Percentiles rank a stretch among this genome's conserved stretches.
phyloP scores from a whole-genome alignment of 345 rosid species.

The Salix arbutifolia region DNA sequence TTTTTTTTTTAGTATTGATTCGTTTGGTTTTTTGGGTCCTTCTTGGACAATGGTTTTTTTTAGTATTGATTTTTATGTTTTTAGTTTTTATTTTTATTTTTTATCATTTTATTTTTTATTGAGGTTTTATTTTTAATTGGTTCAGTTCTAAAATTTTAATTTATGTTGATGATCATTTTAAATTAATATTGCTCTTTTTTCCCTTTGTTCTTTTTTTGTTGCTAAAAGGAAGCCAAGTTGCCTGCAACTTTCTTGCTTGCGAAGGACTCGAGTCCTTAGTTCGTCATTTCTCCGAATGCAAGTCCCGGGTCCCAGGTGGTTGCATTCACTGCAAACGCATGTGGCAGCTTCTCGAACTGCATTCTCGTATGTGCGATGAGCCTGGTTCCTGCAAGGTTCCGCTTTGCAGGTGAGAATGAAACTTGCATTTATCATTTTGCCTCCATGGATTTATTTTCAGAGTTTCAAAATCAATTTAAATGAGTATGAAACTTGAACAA shows the following conservation, averaged over 20 bases:
- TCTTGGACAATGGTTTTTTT: too few relatives aligned
- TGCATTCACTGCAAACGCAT: slow-evolving; percentile 74
- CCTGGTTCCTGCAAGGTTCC: slow-evolving; percentile 81
- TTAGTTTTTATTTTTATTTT: too few relatives aligned
- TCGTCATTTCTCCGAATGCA: slow-evolving; percentile 74
- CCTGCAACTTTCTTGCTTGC: slow-evolving; percentile 70
- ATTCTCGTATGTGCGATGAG: slow-evolving; percentile 67
- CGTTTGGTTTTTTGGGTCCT: too few relatives aligned
- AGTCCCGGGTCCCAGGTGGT: slow-evolving; percentile 61
- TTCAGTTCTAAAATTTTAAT: too few relatives aligned
- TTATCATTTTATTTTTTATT: too few relatives aligned
- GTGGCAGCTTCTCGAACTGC: slow-evolving; percentile 94
- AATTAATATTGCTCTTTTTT: too few relatives aligned
- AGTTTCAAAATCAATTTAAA: not conserved
- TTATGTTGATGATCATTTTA: too few relatives aligned
- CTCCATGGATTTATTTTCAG: not conserved
- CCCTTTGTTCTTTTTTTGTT: too few relatives aligned
- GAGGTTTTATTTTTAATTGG: too few relatives aligned
- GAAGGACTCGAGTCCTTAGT: slow-evolving; percentile 72
- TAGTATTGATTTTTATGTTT: too few relatives aligned
- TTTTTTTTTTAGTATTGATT: too few relatives aligned
- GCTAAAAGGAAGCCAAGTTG: slow-evolving; percentile 44
- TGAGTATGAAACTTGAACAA: not conserved
- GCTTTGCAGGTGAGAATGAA: slow-evolving; percentile 62
- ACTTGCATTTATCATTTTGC: not conserved